Base-by-base conservation (phyloP, 768 basidiomycete species). In the Dendrothele bispora region DNA sequence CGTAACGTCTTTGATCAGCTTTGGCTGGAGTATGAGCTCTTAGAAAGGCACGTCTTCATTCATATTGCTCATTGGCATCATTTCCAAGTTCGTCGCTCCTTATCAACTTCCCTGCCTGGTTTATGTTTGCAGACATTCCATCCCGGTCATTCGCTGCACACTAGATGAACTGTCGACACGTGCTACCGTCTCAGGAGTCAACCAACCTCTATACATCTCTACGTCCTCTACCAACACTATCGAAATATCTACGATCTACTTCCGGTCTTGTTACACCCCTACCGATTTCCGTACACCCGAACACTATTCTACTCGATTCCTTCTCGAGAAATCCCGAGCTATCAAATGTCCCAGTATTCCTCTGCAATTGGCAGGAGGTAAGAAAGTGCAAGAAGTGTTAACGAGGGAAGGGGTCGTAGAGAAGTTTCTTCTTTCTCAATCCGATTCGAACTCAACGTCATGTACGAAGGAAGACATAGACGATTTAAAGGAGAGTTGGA, bases 1-100 rank as follows among this genome's bases (percentile, higher is more conserved):
- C 78, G 95, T 29, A 99, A 99, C 65, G 80, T 95, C 4, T 98
- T 98, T 61, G 95, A 98, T 64, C 95, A 99, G 63, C 76, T 86
- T 12, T 81, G 78, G 72, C 67, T 98, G 20, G 92, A 98, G 66
- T 97, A 91, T 52, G 85, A 91, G 51, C 72, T 99, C 0, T 64
- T 91, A 1, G 83, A 92, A 57, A 79, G 67, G 93, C 93, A 61
- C 39, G 78, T 67, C 17, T 22, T 18, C 34, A 41, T n/a, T 40
- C 43, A 6, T 6, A 27, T 18, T 42, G 17, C 5, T 8, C 12
- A 22, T 18, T 20, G 21, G 22, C 7, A n/a, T 10, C 15, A 12
- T 4, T 15, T 15, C 27, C 5, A 7, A 27, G 4, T 29, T 42
- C 41, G n/a, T n/a, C n/a, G n/a, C n/a, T n/a, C n/a, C n/a, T n/a